Evolutionary conservation across 495 filamentous ascomycete species (phyloP), one percentile per base, ranked within the genome.

Genomic region (Hypoxylon perforatum): DNA sequence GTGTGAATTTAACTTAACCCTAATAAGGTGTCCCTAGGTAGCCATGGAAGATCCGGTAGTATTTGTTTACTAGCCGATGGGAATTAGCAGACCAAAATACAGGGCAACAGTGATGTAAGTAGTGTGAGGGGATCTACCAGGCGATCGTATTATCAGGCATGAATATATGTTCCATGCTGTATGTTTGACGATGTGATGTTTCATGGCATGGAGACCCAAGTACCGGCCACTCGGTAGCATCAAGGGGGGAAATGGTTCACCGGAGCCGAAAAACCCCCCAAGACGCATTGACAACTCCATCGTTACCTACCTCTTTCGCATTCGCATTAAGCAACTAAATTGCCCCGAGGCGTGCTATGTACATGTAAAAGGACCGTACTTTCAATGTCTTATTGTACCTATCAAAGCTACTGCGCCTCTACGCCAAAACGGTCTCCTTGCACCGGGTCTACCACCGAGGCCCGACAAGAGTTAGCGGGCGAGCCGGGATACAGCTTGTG

Each of bases 311-410:
- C 25, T 3, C 25, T 28, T 28, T 28, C 25, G 25, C 25, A 28
- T 7, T 28, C n/a, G 8, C 11, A 35, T n/a, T n/a, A 25, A 38
- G n/a, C n/a, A 19, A 35, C 42, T 48, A 47, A 39, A 25, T 28
- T 30, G 0, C 14, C 6, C 30, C n/a, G 6, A 36, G n/a, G n/a
- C n/a, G n/a, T n/a, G n/a, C n/a, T 38, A 8, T n/a, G 15, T 14
- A 17, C 36, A 33, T 35, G 45, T 41, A 63, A 63, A 63, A 63
- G 61, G 46, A 63, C 61, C 61, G 46, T 63, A 57, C 61, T 25
- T 50, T 50, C 35, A 36, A 14, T 51, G 23, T 57, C 23, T 63
- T 56, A 56, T n/a, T n/a, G n/a, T n/a, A n/a, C n/a, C n/a, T 57
- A 55, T 44, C 42, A 49, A 21, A 23, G 15, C 4, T 33, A 14